A percentile compares a stretch with the other conserved stretches of the same genome.
Conservation (phyloP, 140 eudicot species). For the Senecio squalidus region DNA sequence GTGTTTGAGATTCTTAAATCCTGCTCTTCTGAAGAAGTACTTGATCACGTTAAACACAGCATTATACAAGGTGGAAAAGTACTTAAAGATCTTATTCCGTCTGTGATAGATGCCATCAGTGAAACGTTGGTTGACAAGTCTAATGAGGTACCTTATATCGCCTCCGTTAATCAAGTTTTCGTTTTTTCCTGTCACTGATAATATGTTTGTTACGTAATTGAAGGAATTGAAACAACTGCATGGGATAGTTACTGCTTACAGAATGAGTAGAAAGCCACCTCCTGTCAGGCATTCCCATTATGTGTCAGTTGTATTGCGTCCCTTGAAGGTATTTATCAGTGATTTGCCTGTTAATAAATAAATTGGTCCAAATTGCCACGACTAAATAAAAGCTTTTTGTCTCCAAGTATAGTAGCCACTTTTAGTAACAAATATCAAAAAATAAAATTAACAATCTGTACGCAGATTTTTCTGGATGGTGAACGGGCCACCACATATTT, state of each 20-base stretch:
- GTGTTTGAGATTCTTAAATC: constrained; percentile 56
- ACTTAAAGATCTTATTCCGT: constrained; percentile 57
- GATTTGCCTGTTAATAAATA: no score
- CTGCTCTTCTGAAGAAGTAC: constrained; percentile 71
- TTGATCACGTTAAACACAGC: constrained; percentile 74
- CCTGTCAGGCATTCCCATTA: constrained; percentile 96
- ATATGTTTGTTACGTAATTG: constrained; percentile 2
- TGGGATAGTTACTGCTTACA: constrained; percentile 85
- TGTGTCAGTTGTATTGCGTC: constrained; percentile 80
- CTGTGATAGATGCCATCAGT: constrained; percentile 53
- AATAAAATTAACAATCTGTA: not conserved
- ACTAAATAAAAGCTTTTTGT: no score
- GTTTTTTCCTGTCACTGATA: not conserved
- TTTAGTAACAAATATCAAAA: no score
- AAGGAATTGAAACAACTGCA: constrained; percentile 87
- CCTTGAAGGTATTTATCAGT: constrained; percentile 64
- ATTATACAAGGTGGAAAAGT: constrained; percentile 69
- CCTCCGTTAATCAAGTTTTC: not conserved
- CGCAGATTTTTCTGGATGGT: constrained; percentile 78
- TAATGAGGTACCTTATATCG: constrained; percentile 52
- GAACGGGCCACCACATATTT: constrained; percentile 61
- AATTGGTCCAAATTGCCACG: no score
- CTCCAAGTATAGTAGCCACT: no score
- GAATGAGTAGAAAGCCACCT: constrained; percentile 90
- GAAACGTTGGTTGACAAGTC: constrained; percentile 74